Evolutionary conservation across 164 flowering plant species (phyloP), one percentile per base, ranked within the genome.

Genomic region (Echeveria elegans): DNA sequence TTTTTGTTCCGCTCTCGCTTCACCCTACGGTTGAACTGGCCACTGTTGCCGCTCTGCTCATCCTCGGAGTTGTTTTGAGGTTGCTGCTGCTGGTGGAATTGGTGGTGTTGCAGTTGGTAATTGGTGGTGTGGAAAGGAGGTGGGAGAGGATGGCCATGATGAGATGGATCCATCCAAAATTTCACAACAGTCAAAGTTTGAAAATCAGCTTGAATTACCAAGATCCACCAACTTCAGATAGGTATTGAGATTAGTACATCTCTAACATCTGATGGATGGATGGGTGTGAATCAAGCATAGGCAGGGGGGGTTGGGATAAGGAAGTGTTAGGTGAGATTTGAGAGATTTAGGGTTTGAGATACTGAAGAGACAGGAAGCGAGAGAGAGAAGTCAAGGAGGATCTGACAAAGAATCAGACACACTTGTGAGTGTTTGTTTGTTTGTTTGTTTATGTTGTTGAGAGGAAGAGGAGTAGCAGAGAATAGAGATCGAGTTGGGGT

Each of bases 61-160:
- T 62, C 65, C 40, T 62, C 65, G 14, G 65, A 62, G 40, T 62
- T 62, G 40, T 62, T 32, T 28, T 62, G 65, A 0, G n/a, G 65
- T 36, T 62, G 65, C 52, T 47, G 52, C 6, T 47, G 52, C 21
- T 47, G 52, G 37, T 62, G 65, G 21, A 31, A 36, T 37, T 61
- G 64, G 37, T 61, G 64, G n/a, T 62, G 37, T 31, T 62, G 65
- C 18, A 62, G 32, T 19, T 62, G 40, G 37, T n/a, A 31, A 4
- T 32, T 62, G 37, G 65, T 11, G 40, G 65, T 62, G 40, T 62
- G 65, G 65, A 62, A 62, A 62, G 65, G 65, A 32, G 65, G 65
- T 16, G 65, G 65, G 41, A 62, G 65, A 62, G 65, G 40, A 62
- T 62, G 65, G 40, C 65, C 40, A 62, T 31, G 65, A 28, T 36